A percentile compares a stretch with the other conserved stretches of the same genome.
phyloP scores from a whole-genome alignment of 1,139 yeast genomes.

The Hansenula lynferdii region DNA sequence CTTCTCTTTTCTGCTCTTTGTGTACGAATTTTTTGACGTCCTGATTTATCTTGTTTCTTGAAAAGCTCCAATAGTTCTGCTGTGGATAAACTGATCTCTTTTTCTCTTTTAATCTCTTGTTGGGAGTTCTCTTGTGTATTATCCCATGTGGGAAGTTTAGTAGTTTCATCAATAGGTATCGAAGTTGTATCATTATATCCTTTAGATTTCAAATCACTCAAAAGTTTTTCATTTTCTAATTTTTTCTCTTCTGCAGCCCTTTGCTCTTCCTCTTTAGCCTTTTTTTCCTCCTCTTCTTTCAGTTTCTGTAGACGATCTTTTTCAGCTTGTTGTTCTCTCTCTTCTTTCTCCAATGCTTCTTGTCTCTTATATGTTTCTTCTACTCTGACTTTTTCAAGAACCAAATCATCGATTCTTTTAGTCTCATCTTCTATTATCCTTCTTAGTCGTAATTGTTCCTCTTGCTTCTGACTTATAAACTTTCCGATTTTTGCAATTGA shows the following conservation, averaged over 20 bases:
- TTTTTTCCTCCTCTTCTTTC: not conserved
- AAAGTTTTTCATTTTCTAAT: not conserved
- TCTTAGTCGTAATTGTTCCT: not conserved
- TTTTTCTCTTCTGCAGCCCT: not conserved
- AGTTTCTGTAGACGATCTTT: not conserved
- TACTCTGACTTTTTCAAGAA: too few relatives aligned
- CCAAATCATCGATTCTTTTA: too few relatives aligned
- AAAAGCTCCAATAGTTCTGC: constrained; percentile 1
- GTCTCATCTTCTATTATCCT: too few relatives aligned
- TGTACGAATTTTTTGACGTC: not conserved
- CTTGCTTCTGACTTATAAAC: not conserved
- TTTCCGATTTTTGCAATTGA: not conserved
- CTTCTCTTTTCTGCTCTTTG: constrained; percentile 1
- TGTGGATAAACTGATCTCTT: too few relatives aligned
- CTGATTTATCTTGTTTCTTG: not conserved
- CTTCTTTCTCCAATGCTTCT: not conserved
- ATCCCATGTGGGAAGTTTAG: not conserved
- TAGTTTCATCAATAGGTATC: not conserved
- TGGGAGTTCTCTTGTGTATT: not conserved
- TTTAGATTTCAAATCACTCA: not conserved
- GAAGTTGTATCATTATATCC: not conserved
- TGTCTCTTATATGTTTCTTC: not conserved
- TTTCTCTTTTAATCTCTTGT: not conserved
- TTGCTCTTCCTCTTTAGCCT: not conserved
- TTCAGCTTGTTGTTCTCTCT: not conserved